These are phyloP conservation scores for Ampelocalamus luodianensis DNA, from an alignment of 176 grass and related monocot species.

Conservation along the genomic window DNA sequence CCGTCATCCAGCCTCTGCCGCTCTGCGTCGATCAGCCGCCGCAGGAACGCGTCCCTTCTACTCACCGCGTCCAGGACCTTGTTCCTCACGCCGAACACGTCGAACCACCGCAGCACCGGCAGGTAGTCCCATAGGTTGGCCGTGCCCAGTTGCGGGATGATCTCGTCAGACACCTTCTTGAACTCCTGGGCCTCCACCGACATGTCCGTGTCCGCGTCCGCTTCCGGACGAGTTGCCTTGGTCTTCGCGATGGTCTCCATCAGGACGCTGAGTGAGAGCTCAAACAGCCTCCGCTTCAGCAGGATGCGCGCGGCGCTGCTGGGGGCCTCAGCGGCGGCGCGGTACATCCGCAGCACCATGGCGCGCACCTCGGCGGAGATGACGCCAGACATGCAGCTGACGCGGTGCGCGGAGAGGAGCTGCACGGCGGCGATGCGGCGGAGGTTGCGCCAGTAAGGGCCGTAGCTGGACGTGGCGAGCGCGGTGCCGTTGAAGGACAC, in stretches of 20 bases:
- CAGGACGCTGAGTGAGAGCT: constrained; percentile 64
- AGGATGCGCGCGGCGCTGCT: constrained; percentile 39
- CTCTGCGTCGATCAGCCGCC: constrained; percentile 57
- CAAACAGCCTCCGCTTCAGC: constrained; percentile 66
- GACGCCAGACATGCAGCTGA: constrained; percentile 38
- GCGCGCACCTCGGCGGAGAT: constrained; percentile 47
- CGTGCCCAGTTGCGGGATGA: constrained; percentile 30
- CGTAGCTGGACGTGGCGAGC: constrained; percentile 53
- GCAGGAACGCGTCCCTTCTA: constrained; percentile 55
- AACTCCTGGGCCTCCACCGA: constrained; percentile 56
- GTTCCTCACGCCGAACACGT: constrained; percentile 54
- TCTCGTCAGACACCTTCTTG: constrained; percentile 50
- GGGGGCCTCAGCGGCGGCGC: neutral
- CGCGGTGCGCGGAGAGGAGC: constrained; percentile 53
- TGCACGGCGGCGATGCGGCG: constrained; percentile 59
- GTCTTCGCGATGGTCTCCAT: constrained; percentile 62
- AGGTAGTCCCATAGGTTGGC: constrained; percentile 70
- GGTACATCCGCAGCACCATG: constrained; percentile 50
- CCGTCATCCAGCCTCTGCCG: constrained; percentile 18
- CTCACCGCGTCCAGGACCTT: constrained; percentile 39
- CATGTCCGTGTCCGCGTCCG: constrained; percentile 52
- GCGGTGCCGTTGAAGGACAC: constrained; percentile 44
- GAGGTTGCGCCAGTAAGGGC: constrained; percentile 66
- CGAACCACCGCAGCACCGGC: constrained; percentile 62
- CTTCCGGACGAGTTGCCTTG: constrained; percentile 50